phyloP scores from a whole-genome alignment of 2,329 filamentous ascomycete genomes.

The Cladosporium sp. region DNA sequence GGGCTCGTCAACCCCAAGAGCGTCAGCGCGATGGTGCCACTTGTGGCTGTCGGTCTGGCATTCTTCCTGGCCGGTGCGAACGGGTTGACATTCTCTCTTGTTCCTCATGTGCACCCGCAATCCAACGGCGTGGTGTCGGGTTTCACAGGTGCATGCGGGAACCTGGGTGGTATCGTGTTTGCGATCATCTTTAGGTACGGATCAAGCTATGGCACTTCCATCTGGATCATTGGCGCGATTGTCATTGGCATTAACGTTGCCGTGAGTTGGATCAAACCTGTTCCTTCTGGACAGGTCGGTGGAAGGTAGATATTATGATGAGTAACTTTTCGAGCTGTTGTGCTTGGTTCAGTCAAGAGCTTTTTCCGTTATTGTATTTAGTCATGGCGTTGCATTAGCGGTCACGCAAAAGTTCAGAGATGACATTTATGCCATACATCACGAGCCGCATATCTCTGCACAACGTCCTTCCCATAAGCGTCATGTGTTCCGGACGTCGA shows the following conservation, averaged over 20 bases:
- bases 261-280: slow-evolving; percentile 64
- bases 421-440: not conserved
- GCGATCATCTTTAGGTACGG: slow-evolving; percentile 80
- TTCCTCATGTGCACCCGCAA: slow-evolving; percentile 81
- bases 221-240: slow-evolving; percentile 83
- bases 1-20: slow-evolving; percentile 64
- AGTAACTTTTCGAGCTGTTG: not conserved
- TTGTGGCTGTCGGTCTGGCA: slow-evolving; percentile 73
- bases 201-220: slow-evolving; percentile 66
- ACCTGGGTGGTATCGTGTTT: slow-evolving; percentile 82
- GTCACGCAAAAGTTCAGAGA: not conserved
- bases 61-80: slow-evolving; percentile 85
- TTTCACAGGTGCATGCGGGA: slow-evolving; percentile 76
- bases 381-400: slow-evolving; percentile 4
- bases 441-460: not conserved
- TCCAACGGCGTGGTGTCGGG: slow-evolving; percentile 82
- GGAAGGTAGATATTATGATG: slow-evolving; percentile 35
- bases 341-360: not conserved
- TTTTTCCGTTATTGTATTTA: not conserved
- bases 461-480: not conserved
- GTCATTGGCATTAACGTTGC: slow-evolving; percentile 69
- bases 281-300: slow-evolving; percentile 57
- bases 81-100: slow-evolving; percentile 81
- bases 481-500: not conserved
- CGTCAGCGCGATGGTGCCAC: slow-evolving; percentile 69